Evolutionary conservation across 1,284 basidiomycete genomes (phyloP).

Genomic region (Fomitopsis pinicola): DNA sequence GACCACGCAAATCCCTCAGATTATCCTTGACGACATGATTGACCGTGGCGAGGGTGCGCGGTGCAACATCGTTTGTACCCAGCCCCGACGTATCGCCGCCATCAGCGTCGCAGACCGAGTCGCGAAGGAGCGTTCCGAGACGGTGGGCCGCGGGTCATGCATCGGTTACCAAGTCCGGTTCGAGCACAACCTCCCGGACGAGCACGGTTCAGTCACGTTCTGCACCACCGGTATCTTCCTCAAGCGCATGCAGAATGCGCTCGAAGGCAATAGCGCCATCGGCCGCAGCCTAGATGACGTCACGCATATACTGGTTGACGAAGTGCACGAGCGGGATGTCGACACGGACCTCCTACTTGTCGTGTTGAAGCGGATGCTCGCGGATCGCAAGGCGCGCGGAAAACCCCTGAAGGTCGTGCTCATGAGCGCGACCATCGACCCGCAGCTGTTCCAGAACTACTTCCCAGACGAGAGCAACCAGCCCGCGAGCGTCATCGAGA

Average conservation of each 20-base stretch:
- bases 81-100: slow-evolving; percentile 90
- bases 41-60: slow-evolving; percentile 73
- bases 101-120: slow-evolving; percentile 93
- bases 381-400: slow-evolving; percentile 69
- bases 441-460: slow-evolving; percentile 85
- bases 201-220: slow-evolving; percentile 87
- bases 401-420: slow-evolving; percentile 86
- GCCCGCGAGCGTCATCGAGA: slow-evolving; percentile 74
- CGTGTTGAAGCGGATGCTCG: slow-evolving; percentile 83
- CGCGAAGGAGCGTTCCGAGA: slow-evolving; percentile 84
- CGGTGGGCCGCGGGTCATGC: slow-evolving; percentile 58
- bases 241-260: slow-evolving; percentile 79
- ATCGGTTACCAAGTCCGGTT: slow-evolving; percentile 96
- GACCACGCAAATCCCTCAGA: slow-evolving; percentile 93
- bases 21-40: slow-evolving; percentile 87
- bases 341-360: slow-evolving; percentile 93
- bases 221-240: slow-evolving; percentile 94
- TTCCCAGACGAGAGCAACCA: slow-evolving; percentile 65
- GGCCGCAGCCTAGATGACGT: slow-evolving; percentile 68
- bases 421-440: slow-evolving; percentile 96
- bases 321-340: slow-evolving; percentile 95
- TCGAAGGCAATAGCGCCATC: slow-evolving; percentile 40
- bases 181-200: slow-evolving; percentile 77
- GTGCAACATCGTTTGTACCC: slow-evolving; percentile 94
- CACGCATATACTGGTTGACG: slow-evolving; percentile 92